Conservation (phyloP, 805 yeast species). For the Yarrowia deformans region DNA sequence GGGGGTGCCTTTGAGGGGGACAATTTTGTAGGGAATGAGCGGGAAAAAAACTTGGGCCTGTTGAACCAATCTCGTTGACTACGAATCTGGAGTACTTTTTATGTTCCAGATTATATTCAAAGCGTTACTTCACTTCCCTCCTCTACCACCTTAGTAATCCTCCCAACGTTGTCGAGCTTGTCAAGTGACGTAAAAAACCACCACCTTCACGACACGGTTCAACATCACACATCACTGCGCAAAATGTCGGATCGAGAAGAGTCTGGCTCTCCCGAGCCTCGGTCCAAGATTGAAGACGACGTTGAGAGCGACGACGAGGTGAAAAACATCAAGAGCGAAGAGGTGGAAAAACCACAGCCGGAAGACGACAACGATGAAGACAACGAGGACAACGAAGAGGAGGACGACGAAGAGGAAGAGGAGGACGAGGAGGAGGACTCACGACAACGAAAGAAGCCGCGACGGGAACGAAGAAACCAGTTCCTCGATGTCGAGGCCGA, state of each 20-base stretch:
- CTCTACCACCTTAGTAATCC: constrained; percentile 5
- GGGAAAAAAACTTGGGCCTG: no score
- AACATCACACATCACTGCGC: background rate
- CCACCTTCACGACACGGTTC: background rate
- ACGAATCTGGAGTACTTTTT: no score
- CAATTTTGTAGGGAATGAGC: no score
- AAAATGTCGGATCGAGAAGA: constrained; percentile 16
- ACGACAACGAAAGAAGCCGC: constrained; percentile 57
- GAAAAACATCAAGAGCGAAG: constrained; percentile 17
- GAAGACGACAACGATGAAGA: constrained; percentile 54
- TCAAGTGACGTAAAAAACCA: background rate
- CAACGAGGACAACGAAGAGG: constrained; percentile 88
- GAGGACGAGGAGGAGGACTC: constrained; percentile 94
- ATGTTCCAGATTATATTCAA: no score
- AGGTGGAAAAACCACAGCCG: background rate
- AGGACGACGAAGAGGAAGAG: constrained; percentile 77
- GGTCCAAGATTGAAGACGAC: constrained; percentile 4
- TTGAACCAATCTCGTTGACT: no score
- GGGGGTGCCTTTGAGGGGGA: no score
- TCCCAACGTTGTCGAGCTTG: background rate
- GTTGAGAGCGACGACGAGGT: constrained; percentile 13
- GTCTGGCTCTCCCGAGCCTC: constrained; percentile 26
- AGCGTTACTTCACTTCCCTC: no score
- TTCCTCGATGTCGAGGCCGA: constrained; percentile 98
- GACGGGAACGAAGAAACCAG: constrained; percentile 68